phyloP scores from a whole-genome alignment of 2,329 filamentous ascomycete genomes.

The Alternaria sp. region DNA sequence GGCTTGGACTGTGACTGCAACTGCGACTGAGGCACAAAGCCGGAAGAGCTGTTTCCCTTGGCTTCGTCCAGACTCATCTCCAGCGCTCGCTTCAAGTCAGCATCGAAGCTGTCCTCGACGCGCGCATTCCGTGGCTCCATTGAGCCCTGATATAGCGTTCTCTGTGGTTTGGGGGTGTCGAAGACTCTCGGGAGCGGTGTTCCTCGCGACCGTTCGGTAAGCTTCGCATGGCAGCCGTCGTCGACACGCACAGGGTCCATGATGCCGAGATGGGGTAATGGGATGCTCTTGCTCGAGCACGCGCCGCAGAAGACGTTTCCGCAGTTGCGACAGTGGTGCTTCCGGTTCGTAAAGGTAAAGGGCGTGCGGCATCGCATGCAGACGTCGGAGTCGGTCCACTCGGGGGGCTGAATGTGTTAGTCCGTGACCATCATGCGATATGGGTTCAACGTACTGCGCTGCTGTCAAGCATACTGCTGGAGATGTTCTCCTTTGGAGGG shows the following conservation, averaged over 20 bases:
- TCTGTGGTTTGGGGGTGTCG: conserved; percentile 60
- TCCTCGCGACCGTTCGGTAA: conserved; percentile 73
- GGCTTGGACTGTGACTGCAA: conserved; percentile 49
- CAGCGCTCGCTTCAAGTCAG: conserved; percentile 89
- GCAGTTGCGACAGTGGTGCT: conserved; percentile 97
- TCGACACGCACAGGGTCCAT: conserved; percentile 90
- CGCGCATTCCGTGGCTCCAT: conserved; percentile 93
- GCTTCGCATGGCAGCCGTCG: conserved; percentile 90
- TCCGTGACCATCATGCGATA: no score
- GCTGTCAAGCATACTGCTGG: conserved; percentile 98
- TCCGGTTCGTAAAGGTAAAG: conserved; percentile 97
- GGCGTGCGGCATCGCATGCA: conserved; percentile 96
- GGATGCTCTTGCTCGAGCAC: conserved; percentile 87
- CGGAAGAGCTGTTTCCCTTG: conserved; percentile 71
- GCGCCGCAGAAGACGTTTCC: conserved; percentile 97
- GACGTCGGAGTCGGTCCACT: conserved; percentile 97
- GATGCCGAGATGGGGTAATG: conserved; percentile 92
- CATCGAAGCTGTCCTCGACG: conserved; percentile 89
- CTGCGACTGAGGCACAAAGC: conserved; percentile 73
- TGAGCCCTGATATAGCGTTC: conserved; percentile 67
- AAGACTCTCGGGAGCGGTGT: conserved; percentile 54
- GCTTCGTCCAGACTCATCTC: conserved; percentile 98
- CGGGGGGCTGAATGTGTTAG: conserved; percentile 71
- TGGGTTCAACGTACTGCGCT: conserved; percentile 72
- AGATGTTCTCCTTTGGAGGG: conserved; percentile 81